Evolutionary conservation across 164 flowering plant genomes (phyloP), one percentile per base, ranked within the genome.

Genomic region (Dillenia turbinata): DNA sequence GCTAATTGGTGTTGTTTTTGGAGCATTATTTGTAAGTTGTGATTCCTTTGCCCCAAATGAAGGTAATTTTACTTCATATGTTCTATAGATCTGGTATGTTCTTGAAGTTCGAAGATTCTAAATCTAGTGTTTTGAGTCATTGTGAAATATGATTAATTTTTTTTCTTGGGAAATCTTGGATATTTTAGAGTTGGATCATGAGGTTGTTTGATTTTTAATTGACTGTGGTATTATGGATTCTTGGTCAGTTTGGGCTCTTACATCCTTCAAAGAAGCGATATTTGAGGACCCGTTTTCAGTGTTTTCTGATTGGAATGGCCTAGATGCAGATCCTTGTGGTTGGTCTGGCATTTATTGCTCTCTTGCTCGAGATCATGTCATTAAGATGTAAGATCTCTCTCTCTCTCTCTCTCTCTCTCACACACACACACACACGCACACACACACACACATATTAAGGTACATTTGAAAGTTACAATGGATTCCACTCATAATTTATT

Each of bases 321-420:
- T 83, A 9, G 89, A 85, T 66, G 67, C 77, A 67, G 81, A 83
- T 81, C 93, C 93, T 66, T 91, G 97, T 67, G 56, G 65, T 19
- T 88, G 97, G 96, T 52, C 61, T 47, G 96, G 97, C 63, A 71
- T 91, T 75, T 50, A 63, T 13, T 91, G 97, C 69, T 79, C 86
- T 44, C 15, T 12, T 6, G 65, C 61, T 53, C 65, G 75, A 65
- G 84, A 83, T 53, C 85, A 78, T 70, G 89, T 91, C 14, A 40
- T 78, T 26, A 84, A 81, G 71, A 69, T 91, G 97, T 91, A 80
- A 82, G 89, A 46, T 33, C 46, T 53, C 52, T 54, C 19, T 63
- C 12, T 26, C 44, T 47, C 5, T 46, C 17, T 69, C 17, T 12
- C 43, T 5, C 24, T 55, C 19, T 53, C 40, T 49, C 45, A 16